Percentiles rank a stretch among this genome's conserved stretches.
Evolutionary conservation across 2,329 filamentous ascomycete genomes (phyloP).

Genomic region (Scleromitrula shiraiana): DNA sequence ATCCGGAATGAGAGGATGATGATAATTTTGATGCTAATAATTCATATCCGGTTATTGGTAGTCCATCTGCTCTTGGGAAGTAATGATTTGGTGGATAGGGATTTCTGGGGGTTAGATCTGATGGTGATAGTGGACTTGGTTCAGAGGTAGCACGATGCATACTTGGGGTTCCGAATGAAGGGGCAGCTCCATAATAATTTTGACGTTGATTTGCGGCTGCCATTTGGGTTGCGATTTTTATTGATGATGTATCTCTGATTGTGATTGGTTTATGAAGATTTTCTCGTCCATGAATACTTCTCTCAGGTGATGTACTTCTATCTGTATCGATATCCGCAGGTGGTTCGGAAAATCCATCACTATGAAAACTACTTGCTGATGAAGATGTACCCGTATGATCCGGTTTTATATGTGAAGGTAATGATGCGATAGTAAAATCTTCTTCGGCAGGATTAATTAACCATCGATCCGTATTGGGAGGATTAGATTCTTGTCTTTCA

Average conservation of each 20-base stretch:
- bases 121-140: constrained; percentile 15
- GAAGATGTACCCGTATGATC: constrained; percentile 29
- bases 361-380: constrained; percentile 23
- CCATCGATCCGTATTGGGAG: constrained; percentile 11
- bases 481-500: constrained; percentile 7
- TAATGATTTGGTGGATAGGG: constrained; percentile 26
- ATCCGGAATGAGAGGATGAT: constrained; percentile 13
- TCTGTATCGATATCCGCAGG: constrained; percentile 36
- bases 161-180: constrained; percentile 29
- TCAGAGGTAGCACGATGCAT: constrained; percentile 34
- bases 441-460: constrained; percentile 1
- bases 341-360: constrained; percentile 31
- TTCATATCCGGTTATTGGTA: constrained; percentile 52
- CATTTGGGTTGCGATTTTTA: constrained; percentile 26
- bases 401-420: constrained; percentile 17
- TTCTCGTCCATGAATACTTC: constrained; percentile 30
- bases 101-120: constrained; percentile 24
- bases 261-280: constrained; percentile 9
- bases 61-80: constrained; percentile 35
- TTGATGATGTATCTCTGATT: constrained; percentile 19
- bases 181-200: constrained; percentile 18
- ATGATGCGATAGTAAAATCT: neutral
- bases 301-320: constrained; percentile 37
- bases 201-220: constrained; percentile 28
- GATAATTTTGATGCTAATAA: constrained; percentile 50